A percentile compares a stretch with the other conserved stretches of the same genome.
phyloP scores from a whole-genome alignment of 805 yeast species.

The Lipomyces kockii region DNA sequence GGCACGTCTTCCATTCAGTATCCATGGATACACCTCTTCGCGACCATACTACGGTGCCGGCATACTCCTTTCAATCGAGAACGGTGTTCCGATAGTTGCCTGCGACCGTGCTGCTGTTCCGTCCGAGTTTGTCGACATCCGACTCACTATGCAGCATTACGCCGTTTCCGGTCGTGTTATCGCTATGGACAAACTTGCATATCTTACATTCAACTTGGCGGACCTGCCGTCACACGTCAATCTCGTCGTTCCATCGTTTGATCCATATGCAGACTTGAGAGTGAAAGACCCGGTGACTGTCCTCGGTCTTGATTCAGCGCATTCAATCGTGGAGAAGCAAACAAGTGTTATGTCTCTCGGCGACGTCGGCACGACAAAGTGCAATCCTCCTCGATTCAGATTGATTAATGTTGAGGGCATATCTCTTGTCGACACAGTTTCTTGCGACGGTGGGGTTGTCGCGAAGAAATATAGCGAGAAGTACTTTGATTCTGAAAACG shows the following conservation, averaged over 20 bases:
- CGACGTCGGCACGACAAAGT: slow-evolving; percentile 32
- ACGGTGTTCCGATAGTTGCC: slow-evolving; percentile 26
- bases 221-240: slow-evolving; percentile 26
- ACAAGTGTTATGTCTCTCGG: slow-evolving; percentile 19
- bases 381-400: slow-evolving; percentile 35
- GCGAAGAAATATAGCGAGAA: slow-evolving; percentile 6
- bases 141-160: slow-evolving; percentile 34
- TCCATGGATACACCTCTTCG: slow-evolving; percentile 32
- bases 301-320: slow-evolving; percentile 23
- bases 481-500: neutral
- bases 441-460: slow-evolving; percentile 33
- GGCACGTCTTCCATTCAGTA: slow-evolving; percentile 35
- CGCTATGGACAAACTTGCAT: slow-evolving; percentile 31
- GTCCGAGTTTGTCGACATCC: slow-evolving; percentile 29
- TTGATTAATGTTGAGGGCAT: slow-evolving; percentile 31
- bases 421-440: slow-evolving; percentile 23
- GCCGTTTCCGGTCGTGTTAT: slow-evolving; percentile 31
- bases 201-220: slow-evolving; percentile 23
- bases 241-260: slow-evolving; percentile 22
- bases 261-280: slow-evolving; percentile 7
- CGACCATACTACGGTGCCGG: slow-evolving; percentile 34
- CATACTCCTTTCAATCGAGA: slow-evolving; percentile 21
- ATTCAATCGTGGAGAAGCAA: slow-evolving; percentile 24
- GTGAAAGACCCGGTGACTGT: slow-evolving; percentile 27
- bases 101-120: slow-evolving; percentile 35